Evolutionary conservation across 2,329 filamentous ascomycete species (phyloP), one percentile per base, ranked within the genome.

Genomic region (Trichoderma semiorbis): DNA sequence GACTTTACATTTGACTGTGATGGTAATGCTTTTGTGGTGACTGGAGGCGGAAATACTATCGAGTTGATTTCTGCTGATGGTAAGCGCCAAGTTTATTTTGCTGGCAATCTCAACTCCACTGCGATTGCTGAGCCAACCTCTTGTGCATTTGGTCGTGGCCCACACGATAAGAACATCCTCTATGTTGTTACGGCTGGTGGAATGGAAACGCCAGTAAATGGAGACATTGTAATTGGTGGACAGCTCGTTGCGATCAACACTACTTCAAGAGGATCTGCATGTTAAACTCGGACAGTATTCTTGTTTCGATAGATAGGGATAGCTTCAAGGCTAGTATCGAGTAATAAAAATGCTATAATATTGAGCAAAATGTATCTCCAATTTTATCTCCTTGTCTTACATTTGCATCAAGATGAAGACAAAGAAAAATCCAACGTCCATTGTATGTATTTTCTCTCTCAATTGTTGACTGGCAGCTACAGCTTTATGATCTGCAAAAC

Each of bases 1-100:
- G 75, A 77, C 58, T 77, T 76, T 34, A 57, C 74, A 6, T 73
- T 77, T 63, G 75, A 76, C 62, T 73, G 66, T 28, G 69, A 74
- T 12, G 75, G 74, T 11, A 74, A 74, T 57, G 73, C 71, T 7
- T 75, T 74, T n/a, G 61, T 75, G 18, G 70, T 74, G 1, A 67
- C 75, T 14, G 75, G 73, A 30, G 69, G 74, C n/a, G 75, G 70
- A 28, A 73, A 75, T 53, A 73, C 69, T 3, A 36, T 76, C 60
- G 65, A 75, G 58, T 69, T 66, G 67, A 72, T 75, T 58, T 61
- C 72, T 10, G 57, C 70, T 10, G 62, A 63, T 14, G 72, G 72
- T 7, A 57, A 72, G 39, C 26, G 72, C 6, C 73, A 76, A 16
- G 36, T 61, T 11, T 61, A 66, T 30, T 62, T 77, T 43, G 75